A percentile compares a stretch with the other conserved stretches of the same genome.
phyloP scores from a whole-genome alignment of 1,284 basidiomycete species.

The Pterulicium gracile region DNA sequence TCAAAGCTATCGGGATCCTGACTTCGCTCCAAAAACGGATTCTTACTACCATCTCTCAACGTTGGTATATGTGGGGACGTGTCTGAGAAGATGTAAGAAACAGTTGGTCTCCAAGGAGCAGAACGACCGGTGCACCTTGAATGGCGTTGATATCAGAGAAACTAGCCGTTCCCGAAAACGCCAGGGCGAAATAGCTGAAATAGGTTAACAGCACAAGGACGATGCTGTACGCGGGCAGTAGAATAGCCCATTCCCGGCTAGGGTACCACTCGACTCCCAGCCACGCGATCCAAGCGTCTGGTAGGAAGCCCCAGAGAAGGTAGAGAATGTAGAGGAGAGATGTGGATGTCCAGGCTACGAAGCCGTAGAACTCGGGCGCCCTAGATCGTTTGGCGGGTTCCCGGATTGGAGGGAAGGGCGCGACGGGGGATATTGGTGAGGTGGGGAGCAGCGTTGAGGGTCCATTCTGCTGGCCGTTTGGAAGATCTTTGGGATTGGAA shows the following conservation, averaged over 20 bases:
- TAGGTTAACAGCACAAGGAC: slow-evolving; percentile 69
- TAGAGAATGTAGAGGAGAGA: slow-evolving; percentile 59
- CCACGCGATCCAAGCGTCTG: slow-evolving; percentile 39
- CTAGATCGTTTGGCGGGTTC: slow-evolving; percentile 40
- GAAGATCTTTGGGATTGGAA: too few species aligned
- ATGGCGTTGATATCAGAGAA: slow-evolving; percentile 58
- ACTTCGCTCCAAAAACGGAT: slow-evolving; percentile 39
- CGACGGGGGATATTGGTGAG: slow-evolving; percentile 44
- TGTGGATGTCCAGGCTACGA: slow-evolving; percentile 74
- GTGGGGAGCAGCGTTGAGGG: too few species aligned
- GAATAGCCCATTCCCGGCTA: slow-evolving; percentile 78
- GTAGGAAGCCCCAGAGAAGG: slow-evolving; percentile 33
- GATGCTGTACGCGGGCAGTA: slow-evolving; percentile 75
- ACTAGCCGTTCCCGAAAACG: slow-evolving; percentile 58
- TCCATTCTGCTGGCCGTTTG: too few species aligned
- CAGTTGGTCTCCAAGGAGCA: not conserved
- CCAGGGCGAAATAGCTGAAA: slow-evolving; percentile 67
- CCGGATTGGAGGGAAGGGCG: slow-evolving; percentile 33
- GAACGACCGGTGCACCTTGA: slow-evolving; percentile 35
- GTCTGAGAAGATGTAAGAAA: slow-evolving; percentile 27
- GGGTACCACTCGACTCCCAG: slow-evolving; percentile 80
- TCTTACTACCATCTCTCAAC: slow-evolving; percentile 14
- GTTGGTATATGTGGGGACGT: slow-evolving; percentile 38
- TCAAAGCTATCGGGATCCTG: slow-evolving; percentile 36
- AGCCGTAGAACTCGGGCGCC: slow-evolving; percentile 80